Base-by-base conservation (phyloP, 441 rosid genomes). In the Adansonia madagascariensis region DNA sequence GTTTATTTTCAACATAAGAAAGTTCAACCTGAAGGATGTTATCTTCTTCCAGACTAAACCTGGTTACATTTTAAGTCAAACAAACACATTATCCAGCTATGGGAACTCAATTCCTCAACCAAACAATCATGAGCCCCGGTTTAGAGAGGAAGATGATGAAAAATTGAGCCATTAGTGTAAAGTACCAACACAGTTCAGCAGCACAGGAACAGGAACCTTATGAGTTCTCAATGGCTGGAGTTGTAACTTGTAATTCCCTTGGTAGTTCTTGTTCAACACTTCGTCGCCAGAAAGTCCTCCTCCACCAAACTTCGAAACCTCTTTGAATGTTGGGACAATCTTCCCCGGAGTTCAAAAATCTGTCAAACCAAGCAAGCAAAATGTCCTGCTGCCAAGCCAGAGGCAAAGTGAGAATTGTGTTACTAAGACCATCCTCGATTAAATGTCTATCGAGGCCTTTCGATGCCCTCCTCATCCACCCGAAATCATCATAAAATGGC, bases 401-500 rank as follows among this genome's bases (percentile, higher is more conserved):
- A 27, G 66, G 66, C 66, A 62, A 62, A 11, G 66, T 62, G 9
- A 62, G 66, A 62, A 62, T 31, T 3, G 66, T 62, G 66, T 62
- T 62, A 31, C 66, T 62, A 12, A 62, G 43, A 14, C 66, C 66
- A 62, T 62, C 66, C 66, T 62, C 66, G 18, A 62, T 62, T 62
- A 62, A 27, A 62, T 62, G 66, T 14, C 64, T 31, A 60, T 60
- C 64, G n/a, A 60, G 64, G 39, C 64, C 64, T 60, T 60, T 60
- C 2, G 64, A 10, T n/a, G 97, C 94, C 81, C 89, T 24, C 39
- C 24, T 90, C 97, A 94, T 96, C 99, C 99, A 96, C 47, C 92
- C 91, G 72, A 94, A 96, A 85, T 96, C 99, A 60, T 92, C 90
- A 47, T 96, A 96, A 80, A 96, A 92, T 1, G 99, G 98, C 67